These are phyloP conservation scores for Sphaerulina musiva DNA, from an alignment of 2,329 filamentous ascomycete genomes.

Conservation along the genomic window DNA sequence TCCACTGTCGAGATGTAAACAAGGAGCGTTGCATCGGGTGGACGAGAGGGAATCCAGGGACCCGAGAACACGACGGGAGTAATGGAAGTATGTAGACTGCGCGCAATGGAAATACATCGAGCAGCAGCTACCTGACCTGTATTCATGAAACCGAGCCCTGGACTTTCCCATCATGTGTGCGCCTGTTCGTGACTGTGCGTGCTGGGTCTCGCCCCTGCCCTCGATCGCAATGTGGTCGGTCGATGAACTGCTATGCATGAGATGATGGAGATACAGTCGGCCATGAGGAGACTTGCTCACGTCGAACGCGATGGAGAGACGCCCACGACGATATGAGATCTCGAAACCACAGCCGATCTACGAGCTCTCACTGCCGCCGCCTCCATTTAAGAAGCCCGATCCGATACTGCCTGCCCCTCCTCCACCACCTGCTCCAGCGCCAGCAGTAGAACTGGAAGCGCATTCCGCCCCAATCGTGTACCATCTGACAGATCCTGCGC, in stretches of 20 bases:
- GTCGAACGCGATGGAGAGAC: constrained; percentile 14
- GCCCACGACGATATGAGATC: constrained; percentile 19
- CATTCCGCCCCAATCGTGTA: constrained; percentile 2
- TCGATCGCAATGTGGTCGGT: not conserved
- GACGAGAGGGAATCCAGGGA: too few relatives aligned
- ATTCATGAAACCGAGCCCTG: not conserved
- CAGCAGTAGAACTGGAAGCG: not conserved
- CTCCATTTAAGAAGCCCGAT: not conserved
- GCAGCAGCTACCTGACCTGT: too few relatives aligned
- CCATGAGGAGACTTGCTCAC: not conserved
- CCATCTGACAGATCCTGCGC: constrained; percentile 7
- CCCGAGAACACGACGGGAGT: too few relatives aligned
- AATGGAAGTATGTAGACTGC: too few relatives aligned
- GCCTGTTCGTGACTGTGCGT: not conserved
- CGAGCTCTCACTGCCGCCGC: constrained; percentile 9
- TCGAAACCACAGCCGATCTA: constrained; percentile 20
- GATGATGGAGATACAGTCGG: not conserved
- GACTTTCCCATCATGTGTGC: not conserved
- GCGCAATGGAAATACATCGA: too few relatives aligned
- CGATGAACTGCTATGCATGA: not conserved
- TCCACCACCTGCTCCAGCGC: constrained; percentile 5
- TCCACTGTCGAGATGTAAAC: too few relatives aligned
- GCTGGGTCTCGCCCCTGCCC: not conserved
- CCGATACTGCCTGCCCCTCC: constrained; percentile 13
- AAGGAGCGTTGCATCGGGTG: too few relatives aligned